Base-by-base conservation (phyloP, 108 stramenopile species). In the Hondaea fermentalgiana region DNA sequence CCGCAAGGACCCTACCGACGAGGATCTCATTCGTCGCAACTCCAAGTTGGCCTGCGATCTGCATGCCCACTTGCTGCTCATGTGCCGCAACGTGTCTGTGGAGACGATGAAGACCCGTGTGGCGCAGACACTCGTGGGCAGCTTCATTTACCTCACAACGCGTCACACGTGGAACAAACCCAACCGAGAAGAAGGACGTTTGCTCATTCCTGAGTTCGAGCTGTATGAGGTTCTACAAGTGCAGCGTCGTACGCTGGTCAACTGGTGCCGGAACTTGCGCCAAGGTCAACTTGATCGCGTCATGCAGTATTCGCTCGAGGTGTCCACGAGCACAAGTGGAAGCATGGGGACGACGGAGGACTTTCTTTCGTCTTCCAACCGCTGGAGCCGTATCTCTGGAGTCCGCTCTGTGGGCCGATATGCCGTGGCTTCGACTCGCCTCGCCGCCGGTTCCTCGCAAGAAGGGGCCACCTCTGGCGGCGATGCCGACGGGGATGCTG, bases 81-180 rank as follows among this genome's bases (percentile, higher is more conserved):
- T 90, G 21, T 90, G 29, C 87, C 90, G 90, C 19, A 90, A 90
- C 44, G n/a, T 51, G 6, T n/a, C 23, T 2, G 44, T 64, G 5
- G 55, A 57, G 35, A n/a, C 16, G 25, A 43, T 83, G 57, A 90
- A 71, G n/a, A n/a, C 59, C 17, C 72, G 45, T 35, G 25, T 88
- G 10, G 90, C 69, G 57, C 47, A 90, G 43, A 88, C 90, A 28
- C 16, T 90, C 23, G 29, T 90, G 45, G 90, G 90, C 45, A 72
- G 87, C 43, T 90, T 90, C 44, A 72, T 90, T 16, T 90, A 88
- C 69, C 47, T 90, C 21, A 90, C 90, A 14, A 90, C 90, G 5
- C 87, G 90, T 16, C 90, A 90, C 90, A 90, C 90, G 19, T 90
- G 90, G 90, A 90, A 90, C 55, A 88, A 64, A 3, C 8, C 55